phyloP scores from a whole-genome alignment of 352 stramenopile species.

The Globisporangium solare region DNA sequence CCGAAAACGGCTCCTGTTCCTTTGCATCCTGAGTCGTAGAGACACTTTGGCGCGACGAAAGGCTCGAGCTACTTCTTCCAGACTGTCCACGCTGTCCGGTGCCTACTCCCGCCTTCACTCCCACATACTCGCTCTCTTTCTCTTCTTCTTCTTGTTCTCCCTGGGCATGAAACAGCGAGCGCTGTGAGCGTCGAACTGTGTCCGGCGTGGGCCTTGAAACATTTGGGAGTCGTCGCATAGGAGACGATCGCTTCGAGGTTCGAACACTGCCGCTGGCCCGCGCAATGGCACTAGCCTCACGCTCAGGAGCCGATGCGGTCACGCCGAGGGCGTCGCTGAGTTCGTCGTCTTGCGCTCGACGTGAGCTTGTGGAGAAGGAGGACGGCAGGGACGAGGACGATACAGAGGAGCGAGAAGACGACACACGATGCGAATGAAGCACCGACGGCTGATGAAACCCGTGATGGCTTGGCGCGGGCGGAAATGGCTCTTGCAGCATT shows the following conservation, averaged over 20 bases:
- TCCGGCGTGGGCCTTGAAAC: not conserved
- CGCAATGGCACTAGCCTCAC: not conserved
- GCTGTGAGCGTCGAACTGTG: not conserved
- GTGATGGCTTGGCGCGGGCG: not conserved
- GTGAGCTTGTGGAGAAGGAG: constrained; percentile 10
- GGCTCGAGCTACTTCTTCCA: not conserved
- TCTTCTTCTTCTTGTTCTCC: constrained; percentile 15
- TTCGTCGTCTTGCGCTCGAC: constrained; percentile 39
- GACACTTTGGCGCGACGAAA: not conserved
- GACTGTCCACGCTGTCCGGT: constrained; percentile 2
- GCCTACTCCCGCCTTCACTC: not conserved
- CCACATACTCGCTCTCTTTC: constrained; percentile 1
- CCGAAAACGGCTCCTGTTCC: not conserved
- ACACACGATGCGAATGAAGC: constrained; percentile 23
- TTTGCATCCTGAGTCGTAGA: not conserved
- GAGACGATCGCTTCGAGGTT: not conserved
- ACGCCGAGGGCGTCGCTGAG: constrained; percentile 57
- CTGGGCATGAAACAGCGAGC: constrained; percentile 5
- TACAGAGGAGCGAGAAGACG: constrained; percentile 13
- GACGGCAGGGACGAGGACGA: constrained; percentile 14
- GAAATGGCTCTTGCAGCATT: not conserved
- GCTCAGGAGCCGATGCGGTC: constrained; percentile 6
- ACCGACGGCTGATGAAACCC: not conserved
- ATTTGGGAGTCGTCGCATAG: not conserved
- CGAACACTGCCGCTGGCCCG: not conserved